Evolutionary conservation across 106 monocot species (phyloP).

Genomic region (Apostasia shenzhenica): DNA sequence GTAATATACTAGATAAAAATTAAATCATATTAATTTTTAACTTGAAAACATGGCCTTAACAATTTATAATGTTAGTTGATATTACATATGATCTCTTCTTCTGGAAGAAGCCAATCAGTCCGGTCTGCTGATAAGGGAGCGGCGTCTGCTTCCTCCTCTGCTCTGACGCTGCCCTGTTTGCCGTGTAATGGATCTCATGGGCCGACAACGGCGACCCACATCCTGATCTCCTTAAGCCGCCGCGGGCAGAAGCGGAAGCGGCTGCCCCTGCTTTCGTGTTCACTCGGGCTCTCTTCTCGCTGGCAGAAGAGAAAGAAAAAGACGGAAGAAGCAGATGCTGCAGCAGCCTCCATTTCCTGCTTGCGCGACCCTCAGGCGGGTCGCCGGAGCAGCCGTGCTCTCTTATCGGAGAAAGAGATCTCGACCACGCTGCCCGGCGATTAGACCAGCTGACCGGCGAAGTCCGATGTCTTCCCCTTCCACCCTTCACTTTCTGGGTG

Average conservation of each 20-base stretch:
- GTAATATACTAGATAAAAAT: no score
- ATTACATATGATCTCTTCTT: no score
- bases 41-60: no score
- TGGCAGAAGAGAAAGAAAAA: not conserved
- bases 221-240: not conserved
- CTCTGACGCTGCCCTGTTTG: conserved; percentile 11
- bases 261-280: conserved; percentile 9
- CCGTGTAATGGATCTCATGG: conserved; percentile 16
- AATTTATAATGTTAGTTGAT: no score
- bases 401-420: conserved; percentile 49
- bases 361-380: conserved; percentile 3
- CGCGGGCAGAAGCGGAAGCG: not conserved
- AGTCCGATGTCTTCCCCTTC: conserved; percentile 1
- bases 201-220: not conserved
- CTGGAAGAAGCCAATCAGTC: conserved; percentile 24
- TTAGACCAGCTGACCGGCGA: not conserved
- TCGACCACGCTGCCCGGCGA: conserved; percentile 13
- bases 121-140: conserved; percentile 24
- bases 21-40: no score
- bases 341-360: conserved; percentile 51
- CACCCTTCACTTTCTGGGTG: not conserved
- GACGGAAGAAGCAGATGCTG: conserved; percentile 35
- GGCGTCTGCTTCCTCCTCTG: conserved; percentile 35
- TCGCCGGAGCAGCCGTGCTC: not conserved
- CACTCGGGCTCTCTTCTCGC: not conserved